Evolutionary conservation across 495 filamentous ascomycete species (phyloP).

Genomic region (Trichoderma erinaceum): DNA sequence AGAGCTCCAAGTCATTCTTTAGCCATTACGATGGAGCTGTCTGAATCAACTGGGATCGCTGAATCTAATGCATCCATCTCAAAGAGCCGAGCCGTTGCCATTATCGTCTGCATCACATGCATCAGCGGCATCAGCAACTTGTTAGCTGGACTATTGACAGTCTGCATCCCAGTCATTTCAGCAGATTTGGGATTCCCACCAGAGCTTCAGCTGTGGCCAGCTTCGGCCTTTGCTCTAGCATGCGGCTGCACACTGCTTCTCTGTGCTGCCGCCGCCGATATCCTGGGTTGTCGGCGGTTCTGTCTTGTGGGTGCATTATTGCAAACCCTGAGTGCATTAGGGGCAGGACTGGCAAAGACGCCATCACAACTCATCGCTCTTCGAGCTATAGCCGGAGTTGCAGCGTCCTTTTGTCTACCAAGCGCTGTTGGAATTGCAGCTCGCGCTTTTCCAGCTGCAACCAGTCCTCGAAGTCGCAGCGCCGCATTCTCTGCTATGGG

Average conservation of each 20-base stretch:
- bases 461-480: conserved; percentile 31
- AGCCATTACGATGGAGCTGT: neutral
- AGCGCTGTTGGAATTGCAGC: conserved; percentile 46
- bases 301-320: conserved; percentile 42
- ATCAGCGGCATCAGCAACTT: neutral
- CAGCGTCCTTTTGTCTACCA: conserved; percentile 45
- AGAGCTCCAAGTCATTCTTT: neutral
- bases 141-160: neutral
- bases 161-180: neutral
- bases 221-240: conserved; percentile 34
- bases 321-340: conserved; percentile 36
- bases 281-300: conserved; percentile 35
- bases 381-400: conserved; percentile 44
- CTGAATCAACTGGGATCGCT: neutral
- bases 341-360: conserved; percentile 35
- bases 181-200: neutral
- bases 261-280: conserved; percentile 47
- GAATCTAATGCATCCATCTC: neutral
- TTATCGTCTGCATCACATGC: neutral
- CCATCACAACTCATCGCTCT: conserved; percentile 47
- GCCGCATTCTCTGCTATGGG: conserved; percentile 46
- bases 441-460: conserved; percentile 34
- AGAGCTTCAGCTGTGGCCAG: conserved; percentile 26
- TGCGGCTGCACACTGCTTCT: conserved; percentile 44
- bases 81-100: neutral